Conservation (phyloP, 768 basidiomycete species). For the Boletus pseudopeckii region DNA sequence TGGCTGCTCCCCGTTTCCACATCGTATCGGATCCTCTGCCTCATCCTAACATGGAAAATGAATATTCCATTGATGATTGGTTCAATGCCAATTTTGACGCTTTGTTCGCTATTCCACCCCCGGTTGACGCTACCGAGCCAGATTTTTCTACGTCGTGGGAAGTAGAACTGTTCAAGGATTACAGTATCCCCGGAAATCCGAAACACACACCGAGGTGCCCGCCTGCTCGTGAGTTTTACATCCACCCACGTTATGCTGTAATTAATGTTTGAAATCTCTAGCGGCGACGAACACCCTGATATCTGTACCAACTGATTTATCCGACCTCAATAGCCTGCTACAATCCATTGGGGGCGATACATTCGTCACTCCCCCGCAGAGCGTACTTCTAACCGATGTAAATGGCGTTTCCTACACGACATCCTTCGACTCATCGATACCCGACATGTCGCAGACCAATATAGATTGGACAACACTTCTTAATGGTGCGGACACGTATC, state of each 20-base stretch:
- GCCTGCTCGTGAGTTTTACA: slow-evolving; percentile 4
- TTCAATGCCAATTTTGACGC: slow-evolving; percentile 26
- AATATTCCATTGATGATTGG: slow-evolving; percentile 35
- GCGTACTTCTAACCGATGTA: neutral
- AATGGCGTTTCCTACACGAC: neutral
- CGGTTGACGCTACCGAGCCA: slow-evolving; percentile 22
- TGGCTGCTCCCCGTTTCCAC: slow-evolving; percentile 21
- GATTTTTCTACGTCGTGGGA: slow-evolving; percentile 29
- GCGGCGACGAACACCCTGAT: neutral
- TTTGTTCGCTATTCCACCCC: slow-evolving; percentile 28
- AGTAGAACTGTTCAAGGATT: slow-evolving; percentile 34
- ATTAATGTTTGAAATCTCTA: neutral
- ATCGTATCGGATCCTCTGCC: slow-evolving; percentile 32
- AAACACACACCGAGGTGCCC: neutral
- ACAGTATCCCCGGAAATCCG: slow-evolving; percentile 15
- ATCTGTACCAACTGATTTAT: neutral
- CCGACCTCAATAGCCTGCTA: slow-evolving; percentile 10
- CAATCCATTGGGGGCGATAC: neutral
- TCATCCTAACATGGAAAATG: slow-evolving; percentile 10
- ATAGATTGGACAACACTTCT: slow-evolving; percentile 20
- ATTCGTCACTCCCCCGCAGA: neutral
- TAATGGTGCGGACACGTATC: neutral
- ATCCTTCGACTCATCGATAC: neutral
- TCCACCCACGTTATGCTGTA: neutral
- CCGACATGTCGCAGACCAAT: neutral